Evolutionary conservation across 192 early-diverging fungal species (phyloP), one percentile per base, ranked within the genome.

Genomic region (Gryganskiella cystojenkinii): DNA sequence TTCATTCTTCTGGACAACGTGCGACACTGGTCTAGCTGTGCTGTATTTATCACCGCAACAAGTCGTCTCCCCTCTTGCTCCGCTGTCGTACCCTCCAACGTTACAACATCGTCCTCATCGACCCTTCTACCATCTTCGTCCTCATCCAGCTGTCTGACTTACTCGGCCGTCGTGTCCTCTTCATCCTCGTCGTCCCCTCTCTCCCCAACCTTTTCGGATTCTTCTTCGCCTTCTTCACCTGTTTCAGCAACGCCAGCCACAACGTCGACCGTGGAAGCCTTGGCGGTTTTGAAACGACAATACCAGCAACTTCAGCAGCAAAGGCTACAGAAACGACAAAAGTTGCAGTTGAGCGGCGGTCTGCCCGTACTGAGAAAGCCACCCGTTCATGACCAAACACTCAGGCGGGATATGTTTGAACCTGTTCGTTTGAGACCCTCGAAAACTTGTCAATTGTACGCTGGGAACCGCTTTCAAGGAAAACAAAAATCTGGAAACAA

Each of bases 391-490:
- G 15, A 28, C 5, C 42, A 14, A 47, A 43, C 44, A 15, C 46
- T 20, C n/a, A 64, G 46, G 30, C 31, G 45, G 8, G 67, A 69
- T 52, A 60, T 61, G 4, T 78, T 69, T 54, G 60, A 56, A 20
- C 45, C 64, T 22, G 63, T 67, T 34, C 56, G 82, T 19, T 47
- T 80, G 24, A 24, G 50, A 30, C 82, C 82, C 0, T 56, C 68
- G 8, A 73, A 56, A 43, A 80, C 78, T 19, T 64, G 64, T 22
- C 79, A 80, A 46, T 81, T 93, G 24, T 92, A 88, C 61, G 80
- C 86, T 2, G 92, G 92, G 9, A 86, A 85, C 34, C 71, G 67
- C 34, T 94, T 94, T 69, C 80, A 71, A 47, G 92, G 92, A n/a
- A 79, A 87, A 35, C 92, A 94, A 72, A 86, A 83, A 67, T 89